phyloP scores from a whole-genome alignment of 257 asterid species.

The Marsdenia floribunda region DNA sequence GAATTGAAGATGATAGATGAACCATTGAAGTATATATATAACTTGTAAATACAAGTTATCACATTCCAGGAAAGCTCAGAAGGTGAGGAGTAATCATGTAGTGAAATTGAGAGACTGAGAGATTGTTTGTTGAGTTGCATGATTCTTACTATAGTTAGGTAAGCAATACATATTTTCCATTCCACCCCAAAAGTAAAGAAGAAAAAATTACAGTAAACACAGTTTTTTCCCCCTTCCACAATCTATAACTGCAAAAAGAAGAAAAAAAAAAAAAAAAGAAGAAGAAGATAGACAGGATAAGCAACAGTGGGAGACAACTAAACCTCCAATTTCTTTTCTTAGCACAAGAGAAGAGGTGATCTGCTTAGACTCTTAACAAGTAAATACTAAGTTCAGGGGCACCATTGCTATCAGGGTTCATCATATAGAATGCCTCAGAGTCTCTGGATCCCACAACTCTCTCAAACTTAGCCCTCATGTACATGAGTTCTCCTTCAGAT shows the following conservation, averaged over 20 bases:
- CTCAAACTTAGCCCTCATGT: slow-evolving; percentile 59
- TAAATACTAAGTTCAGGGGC: slow-evolving; percentile 60
- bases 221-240: slow-evolving; percentile 3
- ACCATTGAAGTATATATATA: background rate
- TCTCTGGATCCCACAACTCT: slow-evolving; percentile 54
- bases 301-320: slow-evolving; percentile 15
- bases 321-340: slow-evolving; percentile 10
- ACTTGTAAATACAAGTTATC: background rate
- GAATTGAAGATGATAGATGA: background rate
- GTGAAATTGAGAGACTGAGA: background rate
- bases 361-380: slow-evolving; percentile 37
- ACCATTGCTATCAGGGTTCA: slow-evolving; percentile 54
- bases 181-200: slow-evolving; percentile 29
- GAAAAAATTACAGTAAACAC: slow-evolving; percentile 23
- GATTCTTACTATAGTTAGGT: slow-evolving; percentile 5
- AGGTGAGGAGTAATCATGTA: background rate
- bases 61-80: background rate
- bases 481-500: slow-evolving; percentile 39
- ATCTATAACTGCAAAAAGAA: slow-evolving; percentile 16
- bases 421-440: slow-evolving; percentile 62
- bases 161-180: slow-evolving; percentile 26
- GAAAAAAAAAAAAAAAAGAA: slow-evolving; percentile 8
- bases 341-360: slow-evolving; percentile 5
- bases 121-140: background rate
- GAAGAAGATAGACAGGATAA: slow-evolving; percentile 14